A percentile compares a stretch with the other conserved stretches of the same genome.
Conservation (phyloP, 768 basidiomycete species). For the Boletellus sp. region DNA sequence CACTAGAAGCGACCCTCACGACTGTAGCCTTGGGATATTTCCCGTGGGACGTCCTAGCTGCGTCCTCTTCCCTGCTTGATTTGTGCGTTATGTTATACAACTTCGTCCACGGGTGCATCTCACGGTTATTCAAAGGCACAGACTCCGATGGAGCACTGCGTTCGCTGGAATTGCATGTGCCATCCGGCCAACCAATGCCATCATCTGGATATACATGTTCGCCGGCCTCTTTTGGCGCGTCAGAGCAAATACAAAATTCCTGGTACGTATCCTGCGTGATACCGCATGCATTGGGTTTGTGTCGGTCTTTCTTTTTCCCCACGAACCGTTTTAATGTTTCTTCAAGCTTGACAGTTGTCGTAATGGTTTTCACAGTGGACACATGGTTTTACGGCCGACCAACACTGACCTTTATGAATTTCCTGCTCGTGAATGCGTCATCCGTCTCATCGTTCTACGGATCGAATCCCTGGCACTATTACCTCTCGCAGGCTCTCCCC, state of each 20-base stretch:
- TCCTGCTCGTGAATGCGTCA: slow-evolving; percentile 78
- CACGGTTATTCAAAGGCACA: slow-evolving; percentile 32
- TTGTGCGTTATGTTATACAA: slow-evolving; percentile 10
- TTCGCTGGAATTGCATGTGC: slow-evolving; percentile 78
- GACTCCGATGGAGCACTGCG: slow-evolving; percentile 35
- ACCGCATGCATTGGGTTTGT: slow-evolving; percentile 45
- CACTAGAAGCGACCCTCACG: slow-evolving; percentile 84
- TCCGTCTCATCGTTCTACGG: slow-evolving; percentile 93
- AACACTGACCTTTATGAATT: slow-evolving; percentile 77
- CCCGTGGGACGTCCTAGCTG: slow-evolving; percentile 57
- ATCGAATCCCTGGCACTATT: slow-evolving; percentile 81
- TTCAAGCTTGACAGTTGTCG: slow-evolving; percentile 18
- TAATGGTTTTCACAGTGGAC: slow-evolving; percentile 51
- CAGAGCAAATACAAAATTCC: slow-evolving; percentile 31
- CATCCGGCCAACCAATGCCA: slow-evolving; percentile 82
- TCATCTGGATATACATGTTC: slow-evolving; percentile 81
- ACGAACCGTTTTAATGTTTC: slow-evolving; percentile 9
- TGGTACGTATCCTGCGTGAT: slow-evolving; percentile 38
- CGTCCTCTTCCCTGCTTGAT: slow-evolving; percentile 20
- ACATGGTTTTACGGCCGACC: slow-evolving; percentile 62
- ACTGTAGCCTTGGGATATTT: slow-evolving; percentile 73
- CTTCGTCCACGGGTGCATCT: slow-evolving; percentile 17
- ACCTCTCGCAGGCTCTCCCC: slow-evolving; percentile 81
- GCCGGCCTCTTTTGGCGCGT: slow-evolving; percentile 53
- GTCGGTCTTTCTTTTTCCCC: neutral